Evolutionary conservation across 768 basidiomycete species (phyloP).

Genomic region (Melanogaster broomeanus): DNA sequence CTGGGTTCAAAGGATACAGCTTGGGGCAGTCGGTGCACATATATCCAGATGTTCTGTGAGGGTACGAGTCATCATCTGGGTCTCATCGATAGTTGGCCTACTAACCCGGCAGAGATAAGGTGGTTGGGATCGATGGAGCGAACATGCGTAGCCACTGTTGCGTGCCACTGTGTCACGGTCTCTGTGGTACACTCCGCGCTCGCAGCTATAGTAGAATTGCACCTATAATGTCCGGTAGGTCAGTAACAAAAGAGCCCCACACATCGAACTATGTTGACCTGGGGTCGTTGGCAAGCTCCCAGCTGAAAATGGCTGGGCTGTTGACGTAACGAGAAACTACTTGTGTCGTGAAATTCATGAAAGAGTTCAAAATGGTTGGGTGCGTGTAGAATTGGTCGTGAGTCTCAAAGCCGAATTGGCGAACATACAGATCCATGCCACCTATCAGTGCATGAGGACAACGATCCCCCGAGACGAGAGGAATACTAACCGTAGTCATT

Average conservation of each 20-base stretch:
- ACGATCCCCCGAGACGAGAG: neutral
- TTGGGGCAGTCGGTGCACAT: slow-evolving; percentile 59
- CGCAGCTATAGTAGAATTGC: slow-evolving; percentile 53
- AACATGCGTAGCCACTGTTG: slow-evolving; percentile 45
- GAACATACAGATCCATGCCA: slow-evolving; percentile 68
- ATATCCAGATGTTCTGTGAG: slow-evolving; percentile 53
- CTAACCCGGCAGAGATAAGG: slow-evolving; percentile 62
- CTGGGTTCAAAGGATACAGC: slow-evolving; percentile 42
- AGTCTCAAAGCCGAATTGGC: slow-evolving; percentile 38
- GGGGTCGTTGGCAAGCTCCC: slow-evolving; percentile 70
- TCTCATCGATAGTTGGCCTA: neutral
- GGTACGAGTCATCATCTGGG: slow-evolving; percentile 1
- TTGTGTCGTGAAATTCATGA: slow-evolving; percentile 57
- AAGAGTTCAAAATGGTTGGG: slow-evolving; percentile 47
- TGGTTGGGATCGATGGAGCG: slow-evolving; percentile 59
- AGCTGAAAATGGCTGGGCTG: slow-evolving; percentile 51
- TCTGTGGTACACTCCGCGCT: slow-evolving; percentile 46
- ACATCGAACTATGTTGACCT: slow-evolving; percentile 37
- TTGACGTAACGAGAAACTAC: slow-evolving; percentile 58
- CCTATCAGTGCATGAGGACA: slow-evolving; percentile 37
- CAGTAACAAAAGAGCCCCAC: neutral
- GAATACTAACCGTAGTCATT: slow-evolving; percentile 56
- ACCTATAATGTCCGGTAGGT: slow-evolving; percentile 37
- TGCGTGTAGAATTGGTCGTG: slow-evolving; percentile 67
- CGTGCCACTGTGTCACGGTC: slow-evolving; percentile 61